These are phyloP conservation scores for Kodamaea nitidulidarum DNA, from an alignment of 805 yeast genomes.

Conservation along the genomic window DNA sequence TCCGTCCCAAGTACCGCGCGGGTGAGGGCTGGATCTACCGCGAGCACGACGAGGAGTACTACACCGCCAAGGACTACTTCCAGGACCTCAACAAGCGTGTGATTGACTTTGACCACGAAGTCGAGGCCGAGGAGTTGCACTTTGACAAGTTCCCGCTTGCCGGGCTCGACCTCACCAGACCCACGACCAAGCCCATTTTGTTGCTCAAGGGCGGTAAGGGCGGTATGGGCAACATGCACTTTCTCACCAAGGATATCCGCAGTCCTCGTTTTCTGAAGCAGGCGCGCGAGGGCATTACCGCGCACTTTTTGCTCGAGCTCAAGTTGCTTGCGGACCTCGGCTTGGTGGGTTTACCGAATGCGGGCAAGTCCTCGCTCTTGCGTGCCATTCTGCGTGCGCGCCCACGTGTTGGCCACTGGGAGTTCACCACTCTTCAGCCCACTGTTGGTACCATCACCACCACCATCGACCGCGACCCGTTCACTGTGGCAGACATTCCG, in stretches of 20 bases:
- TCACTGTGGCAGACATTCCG: constrained; percentile 96
- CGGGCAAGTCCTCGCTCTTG: constrained; percentile 89
- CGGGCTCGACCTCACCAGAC: constrained; percentile 71
- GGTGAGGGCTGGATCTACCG: constrained; percentile 91
- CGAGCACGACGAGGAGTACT: constrained; percentile 71
- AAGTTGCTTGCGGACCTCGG: constrained; percentile 91
- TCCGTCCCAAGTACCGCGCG: constrained; percentile 55
- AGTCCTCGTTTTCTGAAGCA: constrained; percentile 84
- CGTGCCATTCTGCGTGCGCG: constrained; percentile 84
- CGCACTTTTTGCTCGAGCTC: constrained; percentile 72
- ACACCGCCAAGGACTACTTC: constrained; percentile 64
- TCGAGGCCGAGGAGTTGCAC: constrained; percentile 52
- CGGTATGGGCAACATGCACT: constrained; percentile 96
- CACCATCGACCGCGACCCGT: constrained; percentile 60
- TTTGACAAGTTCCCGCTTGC: constrained; percentile 71
- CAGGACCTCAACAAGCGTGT: constrained; percentile 59
- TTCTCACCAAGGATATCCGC: constrained; percentile 74
- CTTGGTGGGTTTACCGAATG: constrained; percentile 91
- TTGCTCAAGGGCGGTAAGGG: constrained; percentile 85
- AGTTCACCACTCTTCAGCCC: constrained; percentile 90
- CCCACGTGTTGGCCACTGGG: constrained; percentile 95
- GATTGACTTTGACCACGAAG: constrained; percentile 56
- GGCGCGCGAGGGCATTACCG: constrained; percentile 70
- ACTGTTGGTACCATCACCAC: constrained; percentile 81
- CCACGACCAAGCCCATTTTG: constrained; percentile 62